Conservation (phyloP, 2,329 filamentous ascomycete genomes). For the Ophiostoma populinum region DNA sequence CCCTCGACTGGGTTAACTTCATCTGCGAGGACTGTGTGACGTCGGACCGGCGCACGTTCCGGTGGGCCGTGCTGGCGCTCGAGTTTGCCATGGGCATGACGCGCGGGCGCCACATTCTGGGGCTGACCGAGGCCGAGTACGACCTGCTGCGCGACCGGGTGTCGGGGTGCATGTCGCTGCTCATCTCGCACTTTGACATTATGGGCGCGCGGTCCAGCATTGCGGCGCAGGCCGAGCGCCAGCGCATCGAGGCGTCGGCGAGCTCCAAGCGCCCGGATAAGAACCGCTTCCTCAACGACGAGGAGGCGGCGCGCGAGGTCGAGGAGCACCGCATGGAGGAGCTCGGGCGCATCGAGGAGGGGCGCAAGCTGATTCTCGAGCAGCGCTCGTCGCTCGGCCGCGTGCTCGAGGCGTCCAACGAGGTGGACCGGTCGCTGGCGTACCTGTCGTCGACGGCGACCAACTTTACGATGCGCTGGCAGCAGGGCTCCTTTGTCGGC, state of each 20-base stretch:
- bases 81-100: slow-evolving; percentile 98
- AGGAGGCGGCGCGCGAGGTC: slow-evolving; percentile 64
- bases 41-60: slow-evolving; percentile 86
- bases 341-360: slow-evolving; percentile 59
- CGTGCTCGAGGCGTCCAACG: slow-evolving; percentile 85
- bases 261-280: slow-evolving; percentile 62
- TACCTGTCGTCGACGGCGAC: slow-evolving; percentile 87
- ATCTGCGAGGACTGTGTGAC: slow-evolving; percentile 94
- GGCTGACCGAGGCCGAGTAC: slow-evolving; percentile 78
- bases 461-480: slow-evolving; percentile 92
- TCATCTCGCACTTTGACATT: slow-evolving; percentile 98
- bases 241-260: slow-evolving; percentile 68
- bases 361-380: slow-evolving; percentile 60
- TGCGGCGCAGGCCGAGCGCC: slow-evolving; percentile 85
- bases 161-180: slow-evolving; percentile 87
- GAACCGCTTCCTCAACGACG: slow-evolving; percentile 55
- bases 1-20: slow-evolving; percentile 93
- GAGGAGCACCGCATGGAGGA: slow-evolving; percentile 58
- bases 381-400: slow-evolving; percentile 78
- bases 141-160: slow-evolving; percentile 70
- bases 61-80: slow-evolving; percentile 87
- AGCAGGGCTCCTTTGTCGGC: slow-evolving; percentile 95
- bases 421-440: slow-evolving; percentile 86
- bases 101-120: slow-evolving; percentile 79
- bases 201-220: slow-evolving; percentile 91